Evolutionary conservation across 192 early-diverging fungal genomes (phyloP), one percentile per base, ranked within the genome.

Genomic region (Linnemannia exigua): DNA sequence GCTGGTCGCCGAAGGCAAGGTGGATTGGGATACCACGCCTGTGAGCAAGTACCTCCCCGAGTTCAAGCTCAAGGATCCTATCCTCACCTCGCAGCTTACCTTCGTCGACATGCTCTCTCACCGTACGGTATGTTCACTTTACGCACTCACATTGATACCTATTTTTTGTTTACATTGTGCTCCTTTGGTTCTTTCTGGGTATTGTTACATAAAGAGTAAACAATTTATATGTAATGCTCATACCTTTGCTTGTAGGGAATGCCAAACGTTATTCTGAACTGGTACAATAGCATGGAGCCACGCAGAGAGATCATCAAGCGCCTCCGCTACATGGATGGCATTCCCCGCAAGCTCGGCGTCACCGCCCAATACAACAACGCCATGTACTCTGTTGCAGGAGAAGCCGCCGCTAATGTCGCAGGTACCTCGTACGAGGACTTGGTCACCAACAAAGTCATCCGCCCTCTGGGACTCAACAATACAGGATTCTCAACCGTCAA

Each of bases 371-470:
- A 82, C 31, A 72, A 48, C 58, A 82, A 82, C 16, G n/a, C 77
- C n/a, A 58, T 70, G n/a, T 77, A 82, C 47, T 15, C 48, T 17
- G 69, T 82, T n/a, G 74, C 80, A 0, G 80, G 80, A 14, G 80
- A 75, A 14, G 70, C 80, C 6, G 74, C 68, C 1, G 80, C 52
- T 22, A 63, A 72, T 15, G 70, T 76, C 3, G 80, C 41, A 0
- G 70, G 70, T 8, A 67, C 54, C 0, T 46, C 80, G 1, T 76
- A 67, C 28, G 80, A 82, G 28, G 31, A 67, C 1, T 31, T 77
- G 15, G 75, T 82, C 15, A 17, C 17, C 5, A 50, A 41, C 36
- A 82, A 77, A 22, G 51, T 82, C 38, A 72, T 82, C 47, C 35
- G 35, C 11, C 75, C 80, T 1, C 25, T 77, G 20, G 80, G 80